Evolutionary conservation across 225 moss, liverwort and hornwort species (phyloP).

Genomic region (Anthoceros angustus): DNA sequence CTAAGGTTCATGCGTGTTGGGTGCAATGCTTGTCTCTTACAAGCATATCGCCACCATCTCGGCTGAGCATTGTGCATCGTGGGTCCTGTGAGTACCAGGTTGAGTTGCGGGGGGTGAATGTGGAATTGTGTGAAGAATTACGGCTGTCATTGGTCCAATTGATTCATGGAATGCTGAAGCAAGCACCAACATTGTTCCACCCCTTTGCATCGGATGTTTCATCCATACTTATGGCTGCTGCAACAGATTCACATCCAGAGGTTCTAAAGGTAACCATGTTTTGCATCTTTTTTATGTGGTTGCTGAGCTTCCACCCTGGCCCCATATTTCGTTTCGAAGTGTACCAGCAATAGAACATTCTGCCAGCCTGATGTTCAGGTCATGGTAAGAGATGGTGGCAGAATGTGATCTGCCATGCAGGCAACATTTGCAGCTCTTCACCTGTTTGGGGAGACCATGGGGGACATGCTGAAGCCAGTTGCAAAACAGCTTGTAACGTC

Average conservation of each 20-base stretch:
- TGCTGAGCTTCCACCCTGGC: too few species aligned
- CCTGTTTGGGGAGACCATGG: slow-evolving; percentile 54
- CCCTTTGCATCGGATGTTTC: slow-evolving; percentile 78
- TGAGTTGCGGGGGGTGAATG: slow-evolving; percentile 34
- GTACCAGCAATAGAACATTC: too few species aligned
- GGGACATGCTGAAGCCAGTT: slow-evolving; percentile 61
- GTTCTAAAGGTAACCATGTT: slow-evolving; percentile 42
- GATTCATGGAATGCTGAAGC: slow-evolving; percentile 38
- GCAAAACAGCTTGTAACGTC: slow-evolving; percentile 67
- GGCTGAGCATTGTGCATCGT: not conserved
- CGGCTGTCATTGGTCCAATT: slow-evolving; percentile 49
- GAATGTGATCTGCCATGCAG: slow-evolving; percentile 17
- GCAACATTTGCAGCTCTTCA: slow-evolving; percentile 55
- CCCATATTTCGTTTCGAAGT: too few species aligned
- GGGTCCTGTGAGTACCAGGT: slow-evolving; percentile 20
- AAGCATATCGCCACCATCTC: not conserved
- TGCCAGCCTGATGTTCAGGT: not conserved
- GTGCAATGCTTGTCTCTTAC: not conserved
- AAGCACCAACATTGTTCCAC: slow-evolving; percentile 46
- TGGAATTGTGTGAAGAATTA: slow-evolving; percentile 78
- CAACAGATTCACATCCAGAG: slow-evolving; percentile 58
- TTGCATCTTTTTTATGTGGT: too few species aligned
- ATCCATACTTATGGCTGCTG: slow-evolving; percentile 58
- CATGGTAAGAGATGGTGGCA: not conserved
- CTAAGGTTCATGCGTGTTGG: slow-evolving; percentile 10